Evolutionary conservation across 2,329 filamentous ascomycete species (phyloP).

Genomic region (Basipetospora sp.): DNA sequence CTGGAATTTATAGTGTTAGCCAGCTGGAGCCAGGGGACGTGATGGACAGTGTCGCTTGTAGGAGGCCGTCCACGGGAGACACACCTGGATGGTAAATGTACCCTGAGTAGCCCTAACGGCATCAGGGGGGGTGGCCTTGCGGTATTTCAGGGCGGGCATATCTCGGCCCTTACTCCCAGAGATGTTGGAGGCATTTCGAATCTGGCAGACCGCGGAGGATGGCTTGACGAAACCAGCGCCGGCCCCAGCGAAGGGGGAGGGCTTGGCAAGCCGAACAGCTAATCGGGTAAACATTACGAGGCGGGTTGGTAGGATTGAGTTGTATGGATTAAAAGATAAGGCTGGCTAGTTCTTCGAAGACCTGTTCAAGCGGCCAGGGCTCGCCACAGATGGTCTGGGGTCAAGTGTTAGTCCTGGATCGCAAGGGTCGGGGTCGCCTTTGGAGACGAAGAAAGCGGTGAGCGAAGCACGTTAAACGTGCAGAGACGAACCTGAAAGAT

Average conservation of each 20-base stretch:
- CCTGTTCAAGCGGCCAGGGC: constrained; percentile 13
- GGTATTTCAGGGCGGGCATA: constrained; percentile 24
- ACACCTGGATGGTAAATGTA: constrained; percentile 83
- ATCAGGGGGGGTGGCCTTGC: constrained; percentile 13
- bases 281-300: constrained; percentile 44
- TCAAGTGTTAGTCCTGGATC: no score
- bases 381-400: constrained; percentile 30
- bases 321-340: constrained; percentile 10
- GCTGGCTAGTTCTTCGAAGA: constrained; percentile 5
- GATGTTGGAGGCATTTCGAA: constrained; percentile 27
- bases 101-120: constrained; percentile 27
- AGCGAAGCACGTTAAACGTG: no score
- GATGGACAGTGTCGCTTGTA: background rate
- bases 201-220: constrained; percentile 10
- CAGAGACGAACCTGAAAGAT: constrained; percentile 52
- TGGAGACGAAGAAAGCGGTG: no score
- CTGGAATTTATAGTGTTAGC: constrained; percentile 27
- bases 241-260: constrained; percentile 31
- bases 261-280: constrained; percentile 36
- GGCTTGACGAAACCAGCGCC: constrained; percentile 16
- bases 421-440: no score
- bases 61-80: no score
- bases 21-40: background rate
- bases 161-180: constrained; percentile 47
- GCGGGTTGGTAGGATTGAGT: constrained; percentile 9